Percentiles rank a stretch among this genome's conserved stretches.
Conservation (phyloP, 495 filamentous ascomycete genomes). For the Hypoxylon fragiforme region DNA sequence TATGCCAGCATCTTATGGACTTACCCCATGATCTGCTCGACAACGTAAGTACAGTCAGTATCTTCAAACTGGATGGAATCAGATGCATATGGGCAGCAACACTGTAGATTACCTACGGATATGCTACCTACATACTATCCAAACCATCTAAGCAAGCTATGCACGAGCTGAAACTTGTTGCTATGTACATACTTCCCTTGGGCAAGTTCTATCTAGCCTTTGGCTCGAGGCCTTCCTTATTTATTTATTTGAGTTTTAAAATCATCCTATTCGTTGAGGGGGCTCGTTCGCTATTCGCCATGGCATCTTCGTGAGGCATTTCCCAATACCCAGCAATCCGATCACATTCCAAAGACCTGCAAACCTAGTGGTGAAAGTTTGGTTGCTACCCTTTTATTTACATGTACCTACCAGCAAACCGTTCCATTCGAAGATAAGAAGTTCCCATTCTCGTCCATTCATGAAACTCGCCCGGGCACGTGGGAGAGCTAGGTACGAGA, state of each 20-base stretch:
- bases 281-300: not conserved
- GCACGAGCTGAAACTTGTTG: not conserved
- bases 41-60: too few relatives aligned
- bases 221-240: constrained; percentile 7
- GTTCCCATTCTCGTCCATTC: not conserved
- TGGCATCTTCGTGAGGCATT: constrained; percentile 15
- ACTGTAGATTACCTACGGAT: not conserved
- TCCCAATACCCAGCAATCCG: constrained; percentile 16
- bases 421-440: not conserved
- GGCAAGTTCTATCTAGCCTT: not conserved
- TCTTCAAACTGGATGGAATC: too few relatives aligned
- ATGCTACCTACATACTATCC: not conserved
- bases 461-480: too few relatives aligned
- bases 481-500: too few relatives aligned
- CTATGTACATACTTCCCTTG: not conserved
- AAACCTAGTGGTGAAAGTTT: not conserved
- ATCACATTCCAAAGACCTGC: constrained; percentile 2
- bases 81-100: too few relatives aligned
- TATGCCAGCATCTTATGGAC: too few relatives aligned
- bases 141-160: too few relatives aligned
- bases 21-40: too few relatives aligned
- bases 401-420: too few relatives aligned
- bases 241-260: too few relatives aligned
- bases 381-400: not conserved
- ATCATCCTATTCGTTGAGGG: too few relatives aligned